Evolutionary conservation across 2,329 filamentous ascomycete species (phyloP).

Genomic region (Microcyclosporella mali): DNA sequence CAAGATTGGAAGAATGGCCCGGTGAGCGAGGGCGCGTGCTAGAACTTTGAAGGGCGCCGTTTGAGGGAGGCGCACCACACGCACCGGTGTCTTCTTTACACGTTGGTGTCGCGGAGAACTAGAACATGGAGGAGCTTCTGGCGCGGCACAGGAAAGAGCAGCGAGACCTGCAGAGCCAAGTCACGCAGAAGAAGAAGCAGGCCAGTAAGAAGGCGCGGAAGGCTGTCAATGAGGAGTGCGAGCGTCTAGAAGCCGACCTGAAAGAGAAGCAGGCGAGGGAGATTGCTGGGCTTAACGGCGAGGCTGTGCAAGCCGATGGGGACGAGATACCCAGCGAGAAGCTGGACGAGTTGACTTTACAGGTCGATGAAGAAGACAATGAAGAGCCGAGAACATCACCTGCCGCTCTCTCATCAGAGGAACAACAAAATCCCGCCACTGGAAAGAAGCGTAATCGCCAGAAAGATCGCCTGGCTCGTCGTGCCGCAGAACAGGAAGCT

Average conservation of each 20-base stretch:
- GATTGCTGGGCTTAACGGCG: conserved; percentile 41
- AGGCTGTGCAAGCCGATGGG: conserved; percentile 3
- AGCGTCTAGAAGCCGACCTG: conserved; percentile 50
- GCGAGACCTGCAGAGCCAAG: conserved; percentile 73
- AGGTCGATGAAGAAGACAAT: conserved; percentile 13
- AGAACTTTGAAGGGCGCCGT: conserved; percentile 62
- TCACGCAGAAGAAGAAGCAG: conserved; percentile 94
- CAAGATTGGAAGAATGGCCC: no score
- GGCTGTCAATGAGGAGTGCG: conserved; percentile 57
- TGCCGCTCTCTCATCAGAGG: background rate
- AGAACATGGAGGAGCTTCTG: conserved; percentile 65
- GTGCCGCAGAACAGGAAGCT: conserved; percentile 76
- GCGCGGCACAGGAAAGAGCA: conserved; percentile 81
- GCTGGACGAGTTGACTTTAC: conserved; percentile 19
- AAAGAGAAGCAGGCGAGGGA: conserved; percentile 50
- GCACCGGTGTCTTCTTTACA: no score
- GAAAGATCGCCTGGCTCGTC: conserved; percentile 82
- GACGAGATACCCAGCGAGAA: conserved; percentile 13
- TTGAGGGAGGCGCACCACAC: no score
- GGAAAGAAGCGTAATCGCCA: conserved; percentile 78
- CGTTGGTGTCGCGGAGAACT: no score
- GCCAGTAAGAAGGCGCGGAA: conserved; percentile 74
- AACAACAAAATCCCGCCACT: conserved; percentile 20
- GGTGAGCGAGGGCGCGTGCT: no score
- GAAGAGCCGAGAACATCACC: background rate